Base-by-base conservation (phyloP, 1,139 yeast genomes). In the Saccharomyces hybrid region DNA sequence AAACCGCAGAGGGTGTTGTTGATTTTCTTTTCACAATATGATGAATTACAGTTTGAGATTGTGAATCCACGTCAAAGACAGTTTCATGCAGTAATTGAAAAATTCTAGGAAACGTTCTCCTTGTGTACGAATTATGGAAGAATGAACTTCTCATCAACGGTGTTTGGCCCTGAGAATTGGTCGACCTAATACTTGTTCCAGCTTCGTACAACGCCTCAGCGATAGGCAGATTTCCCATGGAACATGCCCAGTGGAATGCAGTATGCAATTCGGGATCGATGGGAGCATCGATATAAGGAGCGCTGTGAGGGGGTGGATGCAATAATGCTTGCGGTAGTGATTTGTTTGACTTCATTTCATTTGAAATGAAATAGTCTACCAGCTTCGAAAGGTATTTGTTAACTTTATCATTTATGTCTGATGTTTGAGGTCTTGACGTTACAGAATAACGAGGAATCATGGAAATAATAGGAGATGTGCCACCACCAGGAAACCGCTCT, bases 261-360 rank as follows among this genome's bases (percentile, higher is more conserved):
- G 97, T 88, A 65, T 93, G 96, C 0, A 97, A 95, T 68, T 93
- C 97, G 57, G 89, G 95, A 66, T 93, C 99, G 53, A 93, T 89
- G 6, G 93, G 72, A 1, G 66, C 69, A 59, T 68, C 71, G 41
- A 70, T 67, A 49, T 64, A 68, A 11, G 72, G 72, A 28, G 68
- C 66, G 50, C 69, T 63, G 48, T 67, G 58, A 16, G 59, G 74
- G 0, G 96, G 95, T 1, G 93, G 89, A 55, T 79, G 76, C 54
- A 83, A 75, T 44, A 90, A 73, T n/a, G 64, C 70, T 32, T 60
- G 48, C 11, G 72, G 70, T 7, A 66, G 60, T 1, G 58, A 54
- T 29, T 60, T 60, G 48, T 60, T 65, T 3, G 62, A 57, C 31
- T 62, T 61, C 32, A 61, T 57, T 48, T 87, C 95, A 48, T 84